Evolutionary conservation across 352 stramenopile genomes (phyloP), one percentile per base, ranked within the genome.

Genomic region (Sclerospora graminicola): DNA sequence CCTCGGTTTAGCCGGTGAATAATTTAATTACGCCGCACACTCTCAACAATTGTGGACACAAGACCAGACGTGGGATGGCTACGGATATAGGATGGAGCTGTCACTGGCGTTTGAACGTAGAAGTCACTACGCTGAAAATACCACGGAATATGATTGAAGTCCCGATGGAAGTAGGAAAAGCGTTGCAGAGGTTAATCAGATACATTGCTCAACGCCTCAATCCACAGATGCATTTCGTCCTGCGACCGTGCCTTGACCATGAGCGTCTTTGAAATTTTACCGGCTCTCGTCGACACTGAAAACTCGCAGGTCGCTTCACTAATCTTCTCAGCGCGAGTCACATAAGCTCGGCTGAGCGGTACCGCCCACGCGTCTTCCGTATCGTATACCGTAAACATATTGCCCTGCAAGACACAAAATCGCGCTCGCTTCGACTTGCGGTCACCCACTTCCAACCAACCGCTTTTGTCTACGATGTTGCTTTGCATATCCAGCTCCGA

Each of bases 341-440:
- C 73, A 56, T 90, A 90, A 5, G 72, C 75, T 23, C 78, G 75
- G 23, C 67, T 85, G 8, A 84, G 66, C 7, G 78, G 78, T 4
- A 90, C 78, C 1, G 75, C 74, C 78, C 78, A 90, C 5, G 78
- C 66, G 38, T 90, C 73, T 46, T 88, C 76, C 33, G 69, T 84
- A 35, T 87, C 78, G 56, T 90, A 87, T 18, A 88, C 67, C 1
- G 78, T 86, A 32, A 90, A 86, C 78, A 90, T 86, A 33, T 45
- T 77, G 45, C 69, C 79, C 54, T 89, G 78, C 28, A 89, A 52
- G 20, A 87, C 78, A 53, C 76, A 89, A 47, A 81, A 89, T 16
- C 73, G 69, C 38, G 64, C 49, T 20, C 75, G 63, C 48, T 84
- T 86, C 27, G 68, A 78, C 47, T 88, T 88, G 51, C 82, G 77